Evolutionary conservation across 495 filamentous ascomycete genomes (phyloP), one percentile per base, ranked within the genome.

Genomic region (Achaetomiella virescens): DNA sequence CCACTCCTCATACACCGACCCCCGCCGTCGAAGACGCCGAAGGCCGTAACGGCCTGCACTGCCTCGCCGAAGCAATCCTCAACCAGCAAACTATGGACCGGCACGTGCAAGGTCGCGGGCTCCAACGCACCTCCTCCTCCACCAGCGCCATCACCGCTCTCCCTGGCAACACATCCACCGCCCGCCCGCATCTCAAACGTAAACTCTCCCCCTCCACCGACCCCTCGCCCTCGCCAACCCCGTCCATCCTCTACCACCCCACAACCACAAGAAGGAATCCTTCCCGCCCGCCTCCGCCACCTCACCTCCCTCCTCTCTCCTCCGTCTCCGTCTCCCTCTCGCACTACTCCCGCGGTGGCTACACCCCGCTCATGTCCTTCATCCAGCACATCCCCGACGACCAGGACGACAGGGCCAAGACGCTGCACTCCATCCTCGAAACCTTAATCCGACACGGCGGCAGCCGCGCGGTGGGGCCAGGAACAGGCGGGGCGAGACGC

Each of bases 11-110:
- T 61, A 61, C 18, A 63, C 50, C 9, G 58, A 67, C 33, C 63
- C 73, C 1, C 52, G n/a, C 27, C 1, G 35, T 66, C 9, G 73
- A 77, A 54, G 75, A 78, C 57, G 10, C 62, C 0, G 67, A 63
- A 6, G 75, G 77, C 17, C 72, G 75, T 6, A 78, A 79, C 60
- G 77, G 73, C 21, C 62, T 79, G 15, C 75, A 79, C 50, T 75
- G 74, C 51, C 69, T 79, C 27, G 77, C 77, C 22, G 74, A 77
- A 57, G 76, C 71, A 24, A 64, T 65, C 36, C 52, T 73, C 44
- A 57, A 61, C 51, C 57, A 63, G 46, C 56, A 61, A 29, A 61
- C 59, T 36, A 65, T 66, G 59, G 59, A 66, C 38, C 53, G 48
- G 17, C 58, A 54, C 33, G 53, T 64, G 20, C 58, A 60, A 22